Evolutionary conservation across 176 grass and related monocot species (phyloP), one percentile per base, ranked within the genome.

Genomic region (Bonia amplexicaulis): DNA sequence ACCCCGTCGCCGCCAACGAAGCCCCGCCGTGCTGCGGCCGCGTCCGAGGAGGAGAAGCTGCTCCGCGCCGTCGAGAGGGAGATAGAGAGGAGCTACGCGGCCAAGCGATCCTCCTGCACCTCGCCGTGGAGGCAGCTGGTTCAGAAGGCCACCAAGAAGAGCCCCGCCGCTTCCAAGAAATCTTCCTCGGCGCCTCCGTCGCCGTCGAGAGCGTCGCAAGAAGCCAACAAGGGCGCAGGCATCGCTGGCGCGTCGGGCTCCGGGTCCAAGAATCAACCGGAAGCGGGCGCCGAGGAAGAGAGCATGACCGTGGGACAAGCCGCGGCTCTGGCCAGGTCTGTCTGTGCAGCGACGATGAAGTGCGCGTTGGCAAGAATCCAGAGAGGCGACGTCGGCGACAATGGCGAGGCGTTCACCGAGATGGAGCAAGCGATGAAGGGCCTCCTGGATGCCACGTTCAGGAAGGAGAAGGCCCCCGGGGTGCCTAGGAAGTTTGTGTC

Each of bases 361-460:
- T 10, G 37, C 13, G 22, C 57, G 1, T 3, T 78, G 39, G 39
- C 12, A 14, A 78, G 75, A 60, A 78, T 78, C 12, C 75, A 62
- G 19, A n/a, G 37, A 9, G 75, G 39, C 20, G 57, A 60, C n/a
- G 57, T 12, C 8, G 57, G 57, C 57, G 57, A 10, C n/a, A 23
- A 62, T 16, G 39, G 55, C 22, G 22, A 26, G n/a, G 39, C 40
- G n/a, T 62, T 78, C 12, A 14, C 7, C 27, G 57, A 78, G 55
- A 78, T 78, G 39, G 75, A 62, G 75, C 55, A 45, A n/a, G 55
- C n/a, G 22, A 62, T 66, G 61, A 66, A 48, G 77, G 61, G 77
- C 55, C 75, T 78, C 55, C 27, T 78, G 55, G 75, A 62, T 45
- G 35, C 45, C 37, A 62, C 53, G 6, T 78, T 61, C 55, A 16